Evolutionary conservation across 495 filamentous ascomycete genomes (phyloP).

Genomic region (Penicillium roqueforti): DNA sequence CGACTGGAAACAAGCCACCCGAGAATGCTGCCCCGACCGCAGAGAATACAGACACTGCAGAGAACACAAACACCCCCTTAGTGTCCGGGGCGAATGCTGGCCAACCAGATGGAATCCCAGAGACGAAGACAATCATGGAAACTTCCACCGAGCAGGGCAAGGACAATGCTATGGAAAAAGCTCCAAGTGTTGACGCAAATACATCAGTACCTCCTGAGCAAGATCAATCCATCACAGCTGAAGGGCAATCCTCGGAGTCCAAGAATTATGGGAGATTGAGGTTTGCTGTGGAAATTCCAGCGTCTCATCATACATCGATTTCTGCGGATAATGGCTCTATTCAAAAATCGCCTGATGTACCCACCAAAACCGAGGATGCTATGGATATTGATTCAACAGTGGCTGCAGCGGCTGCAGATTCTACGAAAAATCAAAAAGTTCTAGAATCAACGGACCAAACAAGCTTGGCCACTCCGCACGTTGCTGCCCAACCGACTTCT

Average conservation of each 20-base stretch:
- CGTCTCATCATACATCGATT: slow-evolving; percentile 4
- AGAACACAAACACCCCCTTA: not conserved
- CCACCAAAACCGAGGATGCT: slow-evolving; percentile 1
- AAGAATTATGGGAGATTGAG: not conserved
- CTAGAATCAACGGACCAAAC: not conserved
- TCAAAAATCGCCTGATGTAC: not conserved
- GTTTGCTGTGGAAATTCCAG: slow-evolving; percentile 15
- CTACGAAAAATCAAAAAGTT: not conserved
- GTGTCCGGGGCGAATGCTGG: not conserved
- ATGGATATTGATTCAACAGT: slow-evolving; percentile 16
- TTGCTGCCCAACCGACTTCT: slow-evolving; percentile 8
- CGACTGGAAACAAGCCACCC: not conserved
- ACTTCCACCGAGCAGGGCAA: not conserved
- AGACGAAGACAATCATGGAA: not conserved
- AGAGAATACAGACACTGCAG: not conserved
- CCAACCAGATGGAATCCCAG: slow-evolving; percentile 1
- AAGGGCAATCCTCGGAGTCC: not conserved
- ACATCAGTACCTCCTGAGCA: not conserved
- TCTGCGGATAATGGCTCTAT: not conserved
- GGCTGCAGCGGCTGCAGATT: slow-evolving; percentile 3
- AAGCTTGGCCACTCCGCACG: slow-evolving; percentile 2
- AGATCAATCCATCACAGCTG: not conserved
- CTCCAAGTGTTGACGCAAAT: not conserved
- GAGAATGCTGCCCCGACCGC: not conserved
- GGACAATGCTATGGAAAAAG: not conserved